Evolutionary conservation across 2,329 filamentous ascomycete genomes (phyloP), one percentile per base, ranked within the genome.

Genomic region (Ceratocystis smalleyi): DNA sequence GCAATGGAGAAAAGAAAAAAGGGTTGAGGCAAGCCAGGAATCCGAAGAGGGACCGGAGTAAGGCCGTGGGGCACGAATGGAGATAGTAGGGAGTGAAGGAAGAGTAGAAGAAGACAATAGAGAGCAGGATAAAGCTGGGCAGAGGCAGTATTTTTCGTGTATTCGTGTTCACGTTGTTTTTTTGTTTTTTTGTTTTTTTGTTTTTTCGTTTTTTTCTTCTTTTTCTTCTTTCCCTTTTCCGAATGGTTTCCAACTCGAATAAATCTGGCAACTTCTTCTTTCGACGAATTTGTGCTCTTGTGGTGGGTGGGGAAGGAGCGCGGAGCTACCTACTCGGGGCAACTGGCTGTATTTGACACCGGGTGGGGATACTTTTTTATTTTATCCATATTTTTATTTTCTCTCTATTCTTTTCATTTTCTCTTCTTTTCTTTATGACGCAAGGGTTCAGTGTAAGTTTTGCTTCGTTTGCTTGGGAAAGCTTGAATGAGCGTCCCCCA

Each of bases 11-110:
- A 57, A 57, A 57, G 54, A 27, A 57, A 57, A 15, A 57, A 35
- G 17, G 54, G 8, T 57, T 57, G 54, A 35, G 54, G 54, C 54
- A 32, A 57, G 54, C 54, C 27, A 57, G 70, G 35, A 40, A 71
- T 69, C 65, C 61, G 60, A 43, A 70, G 67, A 71, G 67, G 66
- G 68, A 68, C 70, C 70, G 70, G 64, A 70, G 70, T 70, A 71
- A 68, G 68, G 70, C 70, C 70, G 70, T 64, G 67, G 47, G 57
- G 27, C 54, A 35, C 27, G 35, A 40, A 55, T 30, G 12, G 5
- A 30, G 30, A 57, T 40, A 40, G 35, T 10, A 35, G 32, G 32
- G 8, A 35, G 32, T 35, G 8, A 35, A 35, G 32, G 32, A 35
- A 4, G 54, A 35, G 30, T 5, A 27, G 17, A 7, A 8, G 47